phyloP scores from a whole-genome alignment of 495 filamentous ascomycete species.

The Penicillium chermesinum region DNA sequence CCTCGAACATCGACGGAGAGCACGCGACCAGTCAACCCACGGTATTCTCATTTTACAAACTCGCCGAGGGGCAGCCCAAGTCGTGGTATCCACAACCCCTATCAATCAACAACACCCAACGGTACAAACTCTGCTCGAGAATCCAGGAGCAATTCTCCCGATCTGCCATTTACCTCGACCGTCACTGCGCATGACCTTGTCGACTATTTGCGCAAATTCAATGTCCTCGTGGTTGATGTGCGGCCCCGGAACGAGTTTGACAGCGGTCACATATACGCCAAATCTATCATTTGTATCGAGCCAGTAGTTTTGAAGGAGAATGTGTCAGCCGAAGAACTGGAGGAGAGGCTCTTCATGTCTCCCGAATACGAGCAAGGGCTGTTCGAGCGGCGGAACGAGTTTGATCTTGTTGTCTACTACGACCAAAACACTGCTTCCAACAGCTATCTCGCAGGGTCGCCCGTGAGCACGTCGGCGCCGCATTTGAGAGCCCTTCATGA shows the following conservation, averaged over 20 bases:
- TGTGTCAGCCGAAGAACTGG: constrained; percentile 80
- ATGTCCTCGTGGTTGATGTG: constrained; percentile 80
- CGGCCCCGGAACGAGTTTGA: constrained; percentile 78
- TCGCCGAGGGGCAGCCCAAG: constrained; percentile 36
- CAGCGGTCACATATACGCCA: constrained; percentile 76
- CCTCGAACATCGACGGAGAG: constrained; percentile 45
- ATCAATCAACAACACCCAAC: constrained; percentile 42
- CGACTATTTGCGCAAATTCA: constrained; percentile 56
- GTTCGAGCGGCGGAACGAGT: constrained; percentile 72
- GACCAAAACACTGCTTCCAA: constrained; percentile 62
- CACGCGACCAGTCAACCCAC: constrained; percentile 28
- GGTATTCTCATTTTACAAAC: constrained; percentile 37
- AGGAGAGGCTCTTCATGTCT: constrained; percentile 73
- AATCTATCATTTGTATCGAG: constrained; percentile 83
- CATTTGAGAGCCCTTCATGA: constrained; percentile 66
- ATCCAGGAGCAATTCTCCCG: constrained; percentile 35
- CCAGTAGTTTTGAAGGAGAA: constrained; percentile 69
- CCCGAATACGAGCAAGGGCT: constrained; percentile 67
- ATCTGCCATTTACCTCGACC: constrained; percentile 55
- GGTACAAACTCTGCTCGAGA: constrained; percentile 30
- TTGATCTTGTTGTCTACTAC: constrained; percentile 86
- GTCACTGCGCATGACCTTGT: constrained; percentile 63
- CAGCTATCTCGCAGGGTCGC: constrained; percentile 43
- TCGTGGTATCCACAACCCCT: constrained; percentile 36
- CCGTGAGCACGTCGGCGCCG: constrained; percentile 46